Evolutionary conservation across 768 basidiomycete species (phyloP).

Genomic region (Amyloporia xantha): DNA sequence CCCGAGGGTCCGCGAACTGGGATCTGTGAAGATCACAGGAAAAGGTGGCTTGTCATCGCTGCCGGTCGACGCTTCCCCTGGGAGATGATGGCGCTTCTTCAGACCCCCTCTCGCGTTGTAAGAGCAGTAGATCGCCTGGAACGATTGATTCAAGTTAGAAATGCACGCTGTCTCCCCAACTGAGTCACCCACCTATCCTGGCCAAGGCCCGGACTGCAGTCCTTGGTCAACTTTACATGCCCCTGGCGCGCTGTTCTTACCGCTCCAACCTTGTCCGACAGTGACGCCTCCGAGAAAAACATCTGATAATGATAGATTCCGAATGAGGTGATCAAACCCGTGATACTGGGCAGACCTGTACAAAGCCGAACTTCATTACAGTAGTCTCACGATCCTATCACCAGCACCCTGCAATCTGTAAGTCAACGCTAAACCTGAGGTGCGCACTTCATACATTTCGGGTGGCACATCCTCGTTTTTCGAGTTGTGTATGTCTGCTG

Average conservation of each 20-base stretch:
- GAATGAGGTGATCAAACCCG: background rate
- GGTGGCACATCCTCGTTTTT: too few species aligned
- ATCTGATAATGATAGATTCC: too few species aligned
- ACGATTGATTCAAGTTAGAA: slow-evolving; percentile 33
- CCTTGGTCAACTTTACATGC: slow-evolving; percentile 80
- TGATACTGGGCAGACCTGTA: slow-evolving; percentile 47
- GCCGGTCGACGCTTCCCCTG: slow-evolving; percentile 15
- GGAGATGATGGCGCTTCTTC: slow-evolving; percentile 24
- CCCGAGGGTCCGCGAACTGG: slow-evolving; percentile 72
- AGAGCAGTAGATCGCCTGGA: slow-evolving; percentile 92
- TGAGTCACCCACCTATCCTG: slow-evolving; percentile 64
- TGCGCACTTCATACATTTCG: too few species aligned
- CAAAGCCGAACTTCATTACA: too few species aligned
- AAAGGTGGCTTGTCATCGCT: slow-evolving; percentile 29
- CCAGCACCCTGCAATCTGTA: too few species aligned
- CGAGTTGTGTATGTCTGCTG: too few species aligned
- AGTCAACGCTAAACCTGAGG: too few species aligned
- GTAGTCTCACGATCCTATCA: too few species aligned
- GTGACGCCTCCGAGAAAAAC: slow-evolving; percentile 77
- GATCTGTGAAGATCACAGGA: slow-evolving; percentile 83
- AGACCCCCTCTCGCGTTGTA: slow-evolving; percentile 60
- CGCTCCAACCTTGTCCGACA: slow-evolving; percentile 63
- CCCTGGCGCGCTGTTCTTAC: slow-evolving; percentile 79
- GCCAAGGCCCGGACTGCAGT: slow-evolving; percentile 85
- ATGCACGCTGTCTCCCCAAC: background rate